Evolutionary conservation across 1,284 basidiomycete species (phyloP).

Genomic region (Puccinia triticina): DNA sequence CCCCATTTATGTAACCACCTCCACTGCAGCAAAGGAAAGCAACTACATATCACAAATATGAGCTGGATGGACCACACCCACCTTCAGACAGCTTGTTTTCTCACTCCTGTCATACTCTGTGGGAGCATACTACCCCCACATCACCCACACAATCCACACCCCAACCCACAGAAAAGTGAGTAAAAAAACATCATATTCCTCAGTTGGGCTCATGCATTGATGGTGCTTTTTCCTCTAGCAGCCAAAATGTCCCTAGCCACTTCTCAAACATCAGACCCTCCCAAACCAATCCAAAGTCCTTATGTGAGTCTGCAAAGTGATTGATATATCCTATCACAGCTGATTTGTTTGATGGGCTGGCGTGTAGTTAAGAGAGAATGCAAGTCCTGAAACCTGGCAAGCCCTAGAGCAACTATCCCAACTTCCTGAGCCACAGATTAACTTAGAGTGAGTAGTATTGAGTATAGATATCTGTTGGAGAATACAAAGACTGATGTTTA

Average conservation of each 20-base stretch:
- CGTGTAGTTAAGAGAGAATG: neutral
- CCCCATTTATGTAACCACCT: no score
- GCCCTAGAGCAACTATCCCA: constrained; percentile 24
- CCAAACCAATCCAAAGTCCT: neutral
- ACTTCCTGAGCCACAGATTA: constrained; percentile 9
- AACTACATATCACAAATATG: no score
- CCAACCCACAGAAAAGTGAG: neutral
- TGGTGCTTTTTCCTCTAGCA: neutral
- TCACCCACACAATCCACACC: neutral
- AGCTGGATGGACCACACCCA: neutral
- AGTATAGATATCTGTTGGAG: neutral
- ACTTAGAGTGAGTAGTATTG: constrained; percentile 35
- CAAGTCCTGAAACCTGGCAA: constrained; percentile 1
- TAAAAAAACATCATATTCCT: no score
- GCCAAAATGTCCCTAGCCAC: no score
- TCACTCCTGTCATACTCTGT: neutral
- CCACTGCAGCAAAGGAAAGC: no score
- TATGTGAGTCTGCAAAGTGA: neutral
- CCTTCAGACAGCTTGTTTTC: neutral
- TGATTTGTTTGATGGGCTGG: neutral
- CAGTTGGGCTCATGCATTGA: no score
- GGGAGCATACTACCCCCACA: neutral
- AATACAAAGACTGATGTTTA: no score
- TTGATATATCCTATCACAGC: neutral
- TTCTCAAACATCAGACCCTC: neutral